Evolutionary conservation across 2,329 filamentous ascomycete species (phyloP).

Genomic region (Aspergillus fischeri): DNA sequence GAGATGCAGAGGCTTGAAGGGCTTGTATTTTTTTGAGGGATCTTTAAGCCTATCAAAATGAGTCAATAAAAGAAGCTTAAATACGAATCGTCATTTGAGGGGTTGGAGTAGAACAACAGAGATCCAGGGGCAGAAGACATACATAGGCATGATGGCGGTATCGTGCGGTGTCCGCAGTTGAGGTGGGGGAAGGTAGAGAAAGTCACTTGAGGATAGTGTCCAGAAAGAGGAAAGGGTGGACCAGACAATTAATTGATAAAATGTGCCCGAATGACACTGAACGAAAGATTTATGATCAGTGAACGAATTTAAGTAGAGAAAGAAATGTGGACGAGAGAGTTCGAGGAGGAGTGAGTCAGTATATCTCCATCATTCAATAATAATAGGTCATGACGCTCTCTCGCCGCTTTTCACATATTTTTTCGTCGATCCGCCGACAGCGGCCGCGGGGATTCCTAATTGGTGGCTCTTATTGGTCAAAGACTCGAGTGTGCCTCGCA

Average conservation of each 20-base stretch:
- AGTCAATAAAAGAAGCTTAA: conserved; percentile 5
- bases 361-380: neutral
- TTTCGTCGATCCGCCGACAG: conserved; percentile 13
- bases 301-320: neutral
- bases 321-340: neutral
- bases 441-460: conserved; percentile 5
- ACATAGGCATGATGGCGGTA: conserved; percentile 36
- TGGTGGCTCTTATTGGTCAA: neutral
- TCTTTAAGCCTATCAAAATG: conserved; percentile 42
- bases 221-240: conserved; percentile 1
- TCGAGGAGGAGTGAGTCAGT: conserved; percentile 7
- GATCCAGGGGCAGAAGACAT: conserved; percentile 13
- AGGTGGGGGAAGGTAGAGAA: conserved; percentile 3
- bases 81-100: neutral
- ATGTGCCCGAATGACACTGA: neutral
- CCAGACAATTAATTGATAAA: neutral
- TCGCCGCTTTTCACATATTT: conserved; percentile 1
- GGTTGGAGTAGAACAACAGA: conserved; percentile 2
- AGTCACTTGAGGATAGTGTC: neutral
- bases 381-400: conserved; percentile 1
- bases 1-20: conserved; percentile 45
- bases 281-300: neutral
- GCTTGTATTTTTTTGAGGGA: conserved; percentile 47
- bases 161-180: conserved; percentile 9
- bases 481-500: neutral